These are phyloP conservation scores for Staphylotrichum tortipilum DNA, from an alignment of 495 filamentous ascomycete genomes.

Conservation along the genomic window DNA sequence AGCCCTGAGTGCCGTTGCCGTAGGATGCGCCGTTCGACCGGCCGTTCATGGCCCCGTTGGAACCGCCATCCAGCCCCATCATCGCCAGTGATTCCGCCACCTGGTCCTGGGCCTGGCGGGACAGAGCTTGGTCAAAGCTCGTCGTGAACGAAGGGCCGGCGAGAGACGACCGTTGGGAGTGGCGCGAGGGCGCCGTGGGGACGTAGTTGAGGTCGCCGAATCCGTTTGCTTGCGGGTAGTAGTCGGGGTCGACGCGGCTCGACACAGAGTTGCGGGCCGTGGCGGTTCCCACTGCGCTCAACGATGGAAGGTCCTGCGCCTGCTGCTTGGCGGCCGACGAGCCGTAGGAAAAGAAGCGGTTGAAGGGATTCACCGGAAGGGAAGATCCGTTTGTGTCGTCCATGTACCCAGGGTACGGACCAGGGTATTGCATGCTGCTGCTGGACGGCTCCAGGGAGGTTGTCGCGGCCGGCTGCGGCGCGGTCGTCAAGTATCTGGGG, in stretches of 20 bases:
- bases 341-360: not conserved
- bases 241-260: constrained; percentile 23
- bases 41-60: constrained; percentile 7
- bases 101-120: constrained; percentile 9
- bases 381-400: not conserved
- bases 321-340: not conserved
- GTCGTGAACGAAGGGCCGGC: constrained; percentile 9
- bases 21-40: constrained; percentile 3
- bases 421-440: not conserved
- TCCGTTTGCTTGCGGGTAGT: constrained; percentile 6
- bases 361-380: not conserved
- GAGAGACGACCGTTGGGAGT: constrained; percentile 23
- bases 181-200: not conserved
- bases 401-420: not conserved
- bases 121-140: constrained; percentile 2
- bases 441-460: not conserved
- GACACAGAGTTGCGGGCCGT: constrained; percentile 25
- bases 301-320: constrained; percentile 15
- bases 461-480: not conserved
- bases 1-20: constrained; percentile 12
- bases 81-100: constrained; percentile 5
- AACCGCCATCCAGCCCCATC: constrained; percentile 1
- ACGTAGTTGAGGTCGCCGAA: constrained; percentile 10
- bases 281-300: constrained; percentile 4
- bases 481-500: constrained; percentile 33